phyloP scores from a whole-genome alignment of 768 basidiomycete genomes.

The Podaxis carcinomalis region DNA sequence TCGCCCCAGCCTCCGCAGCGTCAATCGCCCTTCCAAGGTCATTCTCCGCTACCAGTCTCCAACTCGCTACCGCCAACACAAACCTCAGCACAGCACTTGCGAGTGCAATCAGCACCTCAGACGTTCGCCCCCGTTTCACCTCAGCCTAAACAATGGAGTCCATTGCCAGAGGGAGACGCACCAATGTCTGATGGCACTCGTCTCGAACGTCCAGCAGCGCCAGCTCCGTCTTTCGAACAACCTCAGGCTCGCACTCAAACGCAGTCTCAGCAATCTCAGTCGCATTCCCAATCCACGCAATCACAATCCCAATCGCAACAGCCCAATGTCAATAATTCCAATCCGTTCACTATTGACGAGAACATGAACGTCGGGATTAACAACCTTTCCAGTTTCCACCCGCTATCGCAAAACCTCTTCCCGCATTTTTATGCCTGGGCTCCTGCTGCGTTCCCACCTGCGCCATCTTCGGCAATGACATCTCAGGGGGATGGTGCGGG shows the following conservation, averaged over 20 bases:
- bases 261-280: neutral
- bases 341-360: neutral
- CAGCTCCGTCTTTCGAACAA: neutral
- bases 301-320: neutral
- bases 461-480: too few relatives aligned
- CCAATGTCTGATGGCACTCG: neutral
- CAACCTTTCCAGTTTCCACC: neutral
- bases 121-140: neutral
- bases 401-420: neutral
- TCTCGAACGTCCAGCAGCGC: neutral
- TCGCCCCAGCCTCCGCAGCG: neutral
- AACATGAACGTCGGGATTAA: neutral
- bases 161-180: neutral
- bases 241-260: neutral
- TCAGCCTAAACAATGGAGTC: neutral
- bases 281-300: neutral
- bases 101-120: neutral
- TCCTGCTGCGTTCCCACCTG: neutral
- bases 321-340: neutral
- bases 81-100: neutral
- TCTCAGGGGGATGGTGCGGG: too few relatives aligned
- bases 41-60: neutral
- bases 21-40: neutral
- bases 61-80: neutral
- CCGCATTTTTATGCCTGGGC: conserved; percentile 2